Conservation (phyloP, 2,329 filamentous ascomycete species). For the Aspergillus eucalypticola region DNA sequence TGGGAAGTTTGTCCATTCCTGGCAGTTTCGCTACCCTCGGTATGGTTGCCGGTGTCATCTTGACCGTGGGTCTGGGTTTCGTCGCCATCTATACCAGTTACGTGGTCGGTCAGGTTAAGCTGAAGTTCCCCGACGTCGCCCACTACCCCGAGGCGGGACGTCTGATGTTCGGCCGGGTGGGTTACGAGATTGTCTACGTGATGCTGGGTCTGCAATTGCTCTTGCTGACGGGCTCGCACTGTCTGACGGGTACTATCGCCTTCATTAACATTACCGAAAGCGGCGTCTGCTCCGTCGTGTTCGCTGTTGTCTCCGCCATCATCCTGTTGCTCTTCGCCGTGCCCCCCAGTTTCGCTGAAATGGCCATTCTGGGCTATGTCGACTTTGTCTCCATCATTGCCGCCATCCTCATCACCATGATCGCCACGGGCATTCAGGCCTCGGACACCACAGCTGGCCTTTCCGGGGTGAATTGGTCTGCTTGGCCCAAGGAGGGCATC, state of each 20-base stretch:
- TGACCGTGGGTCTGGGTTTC: slow-evolving; percentile 42
- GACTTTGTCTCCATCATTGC: slow-evolving; percentile 39
- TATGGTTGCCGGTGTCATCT: slow-evolving; percentile 49
- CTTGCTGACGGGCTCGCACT: slow-evolving; percentile 47
- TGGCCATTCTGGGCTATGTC: slow-evolving; percentile 41
- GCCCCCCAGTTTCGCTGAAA: slow-evolving; percentile 39
- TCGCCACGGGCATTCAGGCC: slow-evolving; percentile 35
- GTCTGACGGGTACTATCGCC: slow-evolving; percentile 49
- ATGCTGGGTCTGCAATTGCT: slow-evolving; percentile 48
- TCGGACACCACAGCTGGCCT: slow-evolving; percentile 27
- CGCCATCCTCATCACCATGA: slow-evolving; percentile 40
- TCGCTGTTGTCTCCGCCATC: slow-evolving; percentile 45
- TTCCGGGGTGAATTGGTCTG: slow-evolving; percentile 30
- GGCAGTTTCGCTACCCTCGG: slow-evolving; percentile 49
- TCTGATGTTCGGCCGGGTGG: slow-evolving; percentile 45
- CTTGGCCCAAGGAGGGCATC: slow-evolving; percentile 30
- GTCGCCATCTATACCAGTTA: slow-evolving; percentile 47
- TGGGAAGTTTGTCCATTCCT: slow-evolving; percentile 50
- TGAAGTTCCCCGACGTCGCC: slow-evolving; percentile 41
- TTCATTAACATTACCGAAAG: slow-evolving; percentile 45
- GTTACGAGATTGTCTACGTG: slow-evolving; percentile 45
- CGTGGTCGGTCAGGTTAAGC: slow-evolving; percentile 42
- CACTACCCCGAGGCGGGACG: slow-evolving; percentile 49
- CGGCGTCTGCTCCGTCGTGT: slow-evolving; percentile 45
- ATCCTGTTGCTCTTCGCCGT: slow-evolving; percentile 36